Conservation (phyloP, 208 protist species). For the Trypanosoma theileri region DNA sequence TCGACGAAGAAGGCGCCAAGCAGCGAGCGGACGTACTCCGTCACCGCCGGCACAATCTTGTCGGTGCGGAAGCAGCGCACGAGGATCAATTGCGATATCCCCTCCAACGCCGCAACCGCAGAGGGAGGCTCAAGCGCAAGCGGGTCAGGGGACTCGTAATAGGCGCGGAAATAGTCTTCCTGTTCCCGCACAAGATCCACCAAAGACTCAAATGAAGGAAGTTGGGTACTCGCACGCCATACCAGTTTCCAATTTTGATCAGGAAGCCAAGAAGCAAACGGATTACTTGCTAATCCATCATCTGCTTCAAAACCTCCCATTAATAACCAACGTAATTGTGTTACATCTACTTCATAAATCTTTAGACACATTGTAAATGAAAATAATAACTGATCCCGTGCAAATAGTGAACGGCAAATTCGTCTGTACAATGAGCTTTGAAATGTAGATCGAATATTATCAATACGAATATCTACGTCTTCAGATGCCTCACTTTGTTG, state of each 20-base stretch:
- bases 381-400: slow-evolving; percentile 93
- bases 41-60: slow-evolving; percentile 95
- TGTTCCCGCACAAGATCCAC: slow-evolving; percentile 39
- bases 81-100: slow-evolving; percentile 91
- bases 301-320: slow-evolving; percentile 84
- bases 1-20: slow-evolving; percentile 88
- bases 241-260: slow-evolving; percentile 88
- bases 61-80: slow-evolving; percentile 94
- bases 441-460: slow-evolving; percentile 85
- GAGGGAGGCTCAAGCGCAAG: slow-evolving; percentile 60
- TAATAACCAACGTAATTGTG: slow-evolving; percentile 90
- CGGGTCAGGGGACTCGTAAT: slow-evolving; percentile 88
- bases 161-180: slow-evolving; percentile 66
- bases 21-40: slow-evolving; percentile 84
- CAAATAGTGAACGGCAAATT: slow-evolving; percentile 93
- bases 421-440: slow-evolving; percentile 83
- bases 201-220: slow-evolving; percentile 30
- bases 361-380: slow-evolving; percentile 95
- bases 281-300: slow-evolving; percentile 35
- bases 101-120: slow-evolving; percentile 64
- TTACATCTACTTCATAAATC: slow-evolving; percentile 88
- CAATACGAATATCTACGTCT: slow-evolving; percentile 77
- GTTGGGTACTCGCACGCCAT: slow-evolving; percentile 66
- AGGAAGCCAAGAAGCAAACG: slow-evolving; percentile 86
- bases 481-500: slow-evolving; percentile 74